phyloP scores from a whole-genome alignment of 441 rosid species.

The Brassica balearica region DNA sequence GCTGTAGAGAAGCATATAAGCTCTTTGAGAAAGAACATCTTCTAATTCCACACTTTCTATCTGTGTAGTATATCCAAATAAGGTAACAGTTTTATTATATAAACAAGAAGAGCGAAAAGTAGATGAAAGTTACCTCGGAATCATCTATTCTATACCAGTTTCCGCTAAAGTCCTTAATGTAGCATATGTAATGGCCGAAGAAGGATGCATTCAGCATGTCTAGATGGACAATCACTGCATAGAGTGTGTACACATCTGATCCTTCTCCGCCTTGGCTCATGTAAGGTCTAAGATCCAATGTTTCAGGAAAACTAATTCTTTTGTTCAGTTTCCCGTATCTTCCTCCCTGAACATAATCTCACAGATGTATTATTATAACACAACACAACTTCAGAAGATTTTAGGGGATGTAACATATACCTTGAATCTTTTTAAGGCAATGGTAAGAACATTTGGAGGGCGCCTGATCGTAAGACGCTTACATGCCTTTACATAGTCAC shows the following conservation, averaged over 20 bases:
- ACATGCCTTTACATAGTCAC: slow-evolving; percentile 93
- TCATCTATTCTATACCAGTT: slow-evolving; percentile 92
- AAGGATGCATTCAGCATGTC: slow-evolving; percentile 98
- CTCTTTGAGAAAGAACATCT: slow-evolving; percentile 91
- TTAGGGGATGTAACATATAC: slow-evolving; percentile 45
- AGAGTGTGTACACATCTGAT: slow-evolving; percentile 75
- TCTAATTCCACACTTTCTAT: slow-evolving; percentile 73
- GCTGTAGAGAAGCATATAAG: slow-evolving; percentile 96
- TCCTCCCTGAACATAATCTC: slow-evolving; percentile 76
- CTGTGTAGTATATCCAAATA: slow-evolving; percentile 51
- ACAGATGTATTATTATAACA: slow-evolving; percentile 14
- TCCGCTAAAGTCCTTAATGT: slow-evolving; percentile 82
- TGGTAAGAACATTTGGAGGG: slow-evolving; percentile 90
- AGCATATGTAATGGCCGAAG: slow-evolving; percentile 96
- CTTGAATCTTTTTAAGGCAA: slow-evolving; percentile 98
- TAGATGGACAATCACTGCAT: slow-evolving; percentile 94
- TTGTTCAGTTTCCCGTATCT: slow-evolving; percentile 98
- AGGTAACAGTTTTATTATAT: not conserved
- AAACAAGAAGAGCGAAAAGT: slow-evolving; percentile 27
- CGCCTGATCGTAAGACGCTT: slow-evolving; percentile 78
- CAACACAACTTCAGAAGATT: not conserved
- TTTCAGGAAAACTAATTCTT: slow-evolving; percentile 84
- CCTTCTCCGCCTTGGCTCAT: slow-evolving; percentile 84
- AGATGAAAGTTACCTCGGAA: slow-evolving; percentile 68
- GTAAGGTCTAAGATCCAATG: slow-evolving; percentile 81